Conservation (phyloP, 202 grass and related monocot species). For the Setaria viridis region DNA sequence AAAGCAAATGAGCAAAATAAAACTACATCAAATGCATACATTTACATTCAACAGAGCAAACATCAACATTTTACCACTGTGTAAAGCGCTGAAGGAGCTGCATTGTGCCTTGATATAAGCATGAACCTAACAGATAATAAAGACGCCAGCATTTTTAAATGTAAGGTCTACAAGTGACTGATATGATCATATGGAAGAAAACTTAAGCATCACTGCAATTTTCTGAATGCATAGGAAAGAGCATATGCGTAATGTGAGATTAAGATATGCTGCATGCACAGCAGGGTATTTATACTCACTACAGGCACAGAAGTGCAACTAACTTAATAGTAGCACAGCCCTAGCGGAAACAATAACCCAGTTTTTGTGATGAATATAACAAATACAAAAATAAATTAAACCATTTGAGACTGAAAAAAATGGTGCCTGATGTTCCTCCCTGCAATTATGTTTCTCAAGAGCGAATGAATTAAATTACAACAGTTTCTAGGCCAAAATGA, state of each 20-base stretch:
- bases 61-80: conserved; percentile 66
- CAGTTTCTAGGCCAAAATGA: background rate
- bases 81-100: conserved; percentile 68
- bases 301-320: background rate
- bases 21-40: background rate
- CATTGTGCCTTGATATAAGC: conserved; percentile 67
- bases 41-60: conserved; percentile 17
- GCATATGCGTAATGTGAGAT: background rate
- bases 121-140: conserved; percentile 76
- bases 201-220: background rate
- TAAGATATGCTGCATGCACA: background rate
- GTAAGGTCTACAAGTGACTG: background rate
- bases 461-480: background rate
- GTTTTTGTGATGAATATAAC: background rate
- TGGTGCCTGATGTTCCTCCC: background rate
- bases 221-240: conserved; percentile 16
- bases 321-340: background rate
- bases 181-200: background rate
- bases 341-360: background rate
- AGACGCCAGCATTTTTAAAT: conserved; percentile 15
- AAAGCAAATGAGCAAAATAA: conserved; percentile 30
- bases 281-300: conserved; percentile 1
- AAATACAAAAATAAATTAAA: conserved; percentile 1
- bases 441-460: conserved; percentile 14
- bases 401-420: background rate